Evolutionary conservation across 2,329 filamentous ascomycete genomes (phyloP), one percentile per base, ranked within the genome.

Genomic region (Trichophyton simii): DNA sequence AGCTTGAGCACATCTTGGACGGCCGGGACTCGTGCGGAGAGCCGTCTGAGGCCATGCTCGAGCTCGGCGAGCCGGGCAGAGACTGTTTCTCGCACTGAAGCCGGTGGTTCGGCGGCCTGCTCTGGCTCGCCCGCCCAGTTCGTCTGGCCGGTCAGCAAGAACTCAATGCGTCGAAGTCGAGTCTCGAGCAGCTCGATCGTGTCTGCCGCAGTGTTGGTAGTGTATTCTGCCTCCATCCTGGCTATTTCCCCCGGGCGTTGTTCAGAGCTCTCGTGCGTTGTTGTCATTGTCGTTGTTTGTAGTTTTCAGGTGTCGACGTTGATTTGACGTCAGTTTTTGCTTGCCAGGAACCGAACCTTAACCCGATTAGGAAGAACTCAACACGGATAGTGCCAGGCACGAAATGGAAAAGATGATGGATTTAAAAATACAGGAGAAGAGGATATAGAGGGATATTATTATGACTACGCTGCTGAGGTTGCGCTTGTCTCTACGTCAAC

Each of bases 141-240:
- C 20, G 72, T 70, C 58, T 71, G 68, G 60, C 76, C 76, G 9
- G 72, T 75, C 11, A 79, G 69, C 52, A 79, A 72, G 66, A 75
- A 79, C 63, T 77, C 73, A 59, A 78, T 69, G 55, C 75, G 72
- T 58, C 71, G 73, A 9, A 79, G 70, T 58, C 77, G 76, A 8
- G 71, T 70, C 63, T 78, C 74, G 9, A 79, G 73, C 52, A 78
- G 71, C 60, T 76, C 73, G 18, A 77, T 73, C 2, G 75, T 76
- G 20, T 73, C 72, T 4, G 72, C 69, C 4, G 73, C 72, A 50
- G 75, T 68, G 8, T 68, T 65, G 1, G 60, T 48, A 6, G 34
- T 44, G 31, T 46, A 46, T 42, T 59, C 38, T 3, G 20, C 9
- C 18, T 48, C 44, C 44, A 48, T 48, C 54, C n/a, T 6, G 9